phyloP scores from a whole-genome alignment of 139 green algal genomes.

The Diplosphaera chodatii region DNA sequence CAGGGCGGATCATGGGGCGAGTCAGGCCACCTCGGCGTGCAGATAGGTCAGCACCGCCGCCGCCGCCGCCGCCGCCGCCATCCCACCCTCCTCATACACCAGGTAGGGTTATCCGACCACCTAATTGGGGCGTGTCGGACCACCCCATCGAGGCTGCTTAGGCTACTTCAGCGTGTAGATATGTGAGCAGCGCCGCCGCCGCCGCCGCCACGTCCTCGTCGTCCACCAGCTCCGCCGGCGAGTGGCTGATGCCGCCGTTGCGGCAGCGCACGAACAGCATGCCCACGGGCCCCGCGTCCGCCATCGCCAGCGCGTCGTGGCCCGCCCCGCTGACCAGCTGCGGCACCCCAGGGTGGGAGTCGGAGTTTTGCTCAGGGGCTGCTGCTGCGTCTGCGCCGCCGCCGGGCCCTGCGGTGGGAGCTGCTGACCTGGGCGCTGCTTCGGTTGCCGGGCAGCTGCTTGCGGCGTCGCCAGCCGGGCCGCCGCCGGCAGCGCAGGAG shows the following conservation, averaged over 20 bases:
- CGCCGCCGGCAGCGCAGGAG: too few species aligned
- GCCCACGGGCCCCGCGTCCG: constrained; percentile 44
- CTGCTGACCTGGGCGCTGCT: too few species aligned
- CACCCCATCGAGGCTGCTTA: too few species aligned
- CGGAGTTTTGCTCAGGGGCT: too few species aligned
- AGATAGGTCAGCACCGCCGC: constrained; percentile 24
- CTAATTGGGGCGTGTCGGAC: too few species aligned
- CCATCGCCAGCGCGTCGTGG: constrained; percentile 85
- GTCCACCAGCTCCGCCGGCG: constrained; percentile 64
- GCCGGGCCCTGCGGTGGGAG: too few species aligned
- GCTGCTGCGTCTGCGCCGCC: too few species aligned
- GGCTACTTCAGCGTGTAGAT: background rate
- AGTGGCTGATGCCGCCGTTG: constrained; percentile 74
- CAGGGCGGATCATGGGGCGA: too few species aligned
- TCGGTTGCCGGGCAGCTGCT: too few species aligned
- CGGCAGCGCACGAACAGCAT: constrained; percentile 90
- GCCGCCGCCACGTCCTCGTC: constrained; percentile 55
- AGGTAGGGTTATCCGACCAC: too few species aligned
- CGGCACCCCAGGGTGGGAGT: constrained; percentile 25
- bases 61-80: constrained; percentile 44
- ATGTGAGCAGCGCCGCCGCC: constrained; percentile 25
- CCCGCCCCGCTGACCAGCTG: constrained; percentile 78
- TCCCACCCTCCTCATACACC: constrained; percentile 54
- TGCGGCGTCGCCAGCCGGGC: too few species aligned
- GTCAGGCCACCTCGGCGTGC: background rate